Percentiles rank a stretch among this genome's conserved stretches.
Evolutionary conservation across 2,329 filamentous ascomycete genomes (phyloP).

Genomic region (Diaporthe citriasiana): DNA sequence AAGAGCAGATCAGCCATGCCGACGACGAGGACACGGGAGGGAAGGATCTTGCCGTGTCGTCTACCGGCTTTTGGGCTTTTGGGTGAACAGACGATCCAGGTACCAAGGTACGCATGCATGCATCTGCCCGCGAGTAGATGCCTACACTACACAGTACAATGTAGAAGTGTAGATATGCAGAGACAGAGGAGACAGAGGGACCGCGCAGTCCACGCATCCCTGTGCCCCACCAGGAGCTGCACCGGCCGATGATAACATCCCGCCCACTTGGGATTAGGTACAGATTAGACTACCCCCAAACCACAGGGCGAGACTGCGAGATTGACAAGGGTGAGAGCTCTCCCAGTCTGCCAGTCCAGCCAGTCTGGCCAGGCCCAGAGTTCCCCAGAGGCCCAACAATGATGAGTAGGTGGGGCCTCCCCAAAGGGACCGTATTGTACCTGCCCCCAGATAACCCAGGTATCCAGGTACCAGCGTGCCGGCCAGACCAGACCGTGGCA

Average conservation of each 20-base stretch:
- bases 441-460: not conserved
- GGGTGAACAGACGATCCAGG: constrained; percentile 21
- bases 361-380: not conserved
- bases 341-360: not conserved
- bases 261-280: constrained; percentile 20
- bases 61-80: not conserved
- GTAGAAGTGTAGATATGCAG: not conserved
- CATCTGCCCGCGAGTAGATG: too few species aligned
- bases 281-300: constrained; percentile 16
- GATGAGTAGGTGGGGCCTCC: not conserved
- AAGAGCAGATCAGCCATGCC: constrained; percentile 2
- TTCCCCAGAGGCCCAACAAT: not conserved
- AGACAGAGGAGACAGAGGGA: too few species aligned
- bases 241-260: constrained; percentile 22
- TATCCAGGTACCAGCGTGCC: not conserved
- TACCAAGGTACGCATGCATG: not conserved
- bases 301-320: constrained; percentile 6
- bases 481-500: constrained; percentile 7
- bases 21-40: constrained; percentile 8
- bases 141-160: too few species aligned
- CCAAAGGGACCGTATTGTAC: not conserved
- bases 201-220: not conserved
- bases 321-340: constrained; percentile 22
- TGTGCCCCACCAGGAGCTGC: constrained; percentile 9
- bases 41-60: constrained; percentile 26